Evolutionary conservation across 139 green algal species (phyloP), one percentile per base, ranked within the genome.

Genomic region (Tetraselmis chui): DNA sequence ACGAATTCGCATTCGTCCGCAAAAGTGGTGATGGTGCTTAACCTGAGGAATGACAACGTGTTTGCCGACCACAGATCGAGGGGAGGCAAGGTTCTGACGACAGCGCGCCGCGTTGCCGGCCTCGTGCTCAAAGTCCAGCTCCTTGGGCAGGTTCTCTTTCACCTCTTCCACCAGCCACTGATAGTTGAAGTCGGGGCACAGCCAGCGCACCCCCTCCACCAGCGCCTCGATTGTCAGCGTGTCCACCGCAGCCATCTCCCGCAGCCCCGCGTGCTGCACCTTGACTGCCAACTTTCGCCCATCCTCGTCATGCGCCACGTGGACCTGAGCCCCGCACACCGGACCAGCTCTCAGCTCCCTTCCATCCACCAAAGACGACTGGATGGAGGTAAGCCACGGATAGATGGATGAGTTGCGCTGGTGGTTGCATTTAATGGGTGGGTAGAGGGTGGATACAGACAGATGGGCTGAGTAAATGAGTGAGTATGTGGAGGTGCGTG

Each of bases 131-230:
- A 97, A 98, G 83, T 97, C 89, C 23, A 97, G 85, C 86, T 98
- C 94, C 87, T 86, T 86, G 22, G 93, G 93, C 32, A 97, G 85
- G 81, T 91, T 96, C n/a, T 92, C 79, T 83, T 91, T 85, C 5
- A 93, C 86, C 86, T 98, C 95, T 1, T 96, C 89, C 27, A 98
- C 93, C 31, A 98, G 91, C 95, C 96, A 99, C 59, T 81, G 45
- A 59, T 86, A 90, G 82, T 92, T 81, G 85, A 91, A 91, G 78
- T 85, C 85, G 22, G 92, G 90, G 30, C 91, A 91, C 22, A 94
- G 26, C 31, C 75, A 88, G 5, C 86, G 79, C 23, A 91, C 88
- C 1, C 81, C 79, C 1, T 79, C 82, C 18, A 97, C 95, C 78
- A 98, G 83, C 0, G 90, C 80, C 31, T 91, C 84, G 0, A 98